Evolutionary conservation across 768 basidiomycete species (phyloP), one percentile per base, ranked within the genome.

Genomic region (Tylopilus plumbeoviolaceoides): DNA sequence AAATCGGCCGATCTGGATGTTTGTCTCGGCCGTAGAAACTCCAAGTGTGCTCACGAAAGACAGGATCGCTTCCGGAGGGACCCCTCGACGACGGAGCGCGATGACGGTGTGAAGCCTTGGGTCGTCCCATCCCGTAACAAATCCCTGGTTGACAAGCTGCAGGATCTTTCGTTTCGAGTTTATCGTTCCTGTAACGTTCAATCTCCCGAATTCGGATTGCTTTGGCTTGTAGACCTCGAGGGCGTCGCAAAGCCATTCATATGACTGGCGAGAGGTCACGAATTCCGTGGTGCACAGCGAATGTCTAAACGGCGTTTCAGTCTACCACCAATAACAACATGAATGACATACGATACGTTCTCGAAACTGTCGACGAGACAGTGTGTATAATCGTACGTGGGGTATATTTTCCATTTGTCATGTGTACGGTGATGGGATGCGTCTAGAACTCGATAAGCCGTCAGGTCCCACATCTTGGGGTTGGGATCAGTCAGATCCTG

Each of bases 401-500:
- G 95, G 70, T 99, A 99, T 55, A 99, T 92, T 65, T 81, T 90
- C 97, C 97, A 99, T 64, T 87, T 89, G 68, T 87, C 84, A 10
- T 84, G 83, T 1, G 97, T 98, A 21, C 97, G 83, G 64, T 98
- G 95, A 70, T 99, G 97, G 28, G 89, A 84, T 2, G 91, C 82
- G 47, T 89, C 81, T 48, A 98, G 78, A 15, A 98, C 91, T 25
- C 97, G 87, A 68, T 98, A 99, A 7, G 95, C 95, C 33, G 97
- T 90, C 50, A 97, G 72, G 73, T 99, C 97, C 97, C 97, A 99
- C 97, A 99, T 98, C 72, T 94, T 93, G 11, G 95, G 95, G 70
- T 98, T 99, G 12, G 89, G 87, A 55, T 91, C 90, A 43, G 82
- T 77, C 25, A 98, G 73, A 66, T 98, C 91, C 73, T 95, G 91